These are phyloP conservation scores for Chlorella sp. DNA, from an alignment of 139 green algal species.

Conservation along the genomic window DNA sequence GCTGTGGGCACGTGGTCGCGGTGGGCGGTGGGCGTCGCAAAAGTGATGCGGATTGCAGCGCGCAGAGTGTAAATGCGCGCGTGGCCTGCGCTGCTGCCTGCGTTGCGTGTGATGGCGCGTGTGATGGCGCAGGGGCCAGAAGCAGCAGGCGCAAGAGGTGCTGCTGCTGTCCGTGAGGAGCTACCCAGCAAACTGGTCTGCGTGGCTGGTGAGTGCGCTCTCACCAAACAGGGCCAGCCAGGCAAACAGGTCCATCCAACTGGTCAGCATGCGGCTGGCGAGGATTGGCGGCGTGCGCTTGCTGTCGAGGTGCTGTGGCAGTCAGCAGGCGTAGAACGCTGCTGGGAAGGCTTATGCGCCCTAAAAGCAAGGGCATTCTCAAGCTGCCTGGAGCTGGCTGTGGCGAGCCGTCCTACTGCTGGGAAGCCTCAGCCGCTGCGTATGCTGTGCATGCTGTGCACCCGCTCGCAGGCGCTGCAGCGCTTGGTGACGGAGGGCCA, in stretches of 20 bases:
- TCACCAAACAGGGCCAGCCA: not conserved
- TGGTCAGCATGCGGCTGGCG: too few species aligned
- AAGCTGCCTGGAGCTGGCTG: too few species aligned
- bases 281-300: too few species aligned
- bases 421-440: too few species aligned
- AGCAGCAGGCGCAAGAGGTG: conserved; percentile 26
- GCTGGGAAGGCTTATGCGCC: too few species aligned
- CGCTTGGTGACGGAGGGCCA: too few species aligned
- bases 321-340: too few species aligned
- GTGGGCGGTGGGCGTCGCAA: not conserved
- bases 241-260: not conserved
- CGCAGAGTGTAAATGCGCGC: not conserved
- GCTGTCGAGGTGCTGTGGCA: too few species aligned
- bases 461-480: too few species aligned
- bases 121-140: conserved; percentile 21
- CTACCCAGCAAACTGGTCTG: conserved; percentile 90
- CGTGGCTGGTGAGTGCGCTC: conserved; percentile 65
- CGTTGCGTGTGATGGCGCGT: not conserved
- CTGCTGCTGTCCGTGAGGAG: conserved; percentile 41
- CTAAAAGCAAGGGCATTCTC: too few species aligned
- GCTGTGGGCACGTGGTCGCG: not conserved
- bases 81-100: not conserved
- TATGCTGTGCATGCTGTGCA: too few species aligned
- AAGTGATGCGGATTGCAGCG: not conserved
- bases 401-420: too few species aligned